phyloP scores from a whole-genome alignment of 2,329 filamentous ascomycete species.

The Colletotrichum somersetense region DNA sequence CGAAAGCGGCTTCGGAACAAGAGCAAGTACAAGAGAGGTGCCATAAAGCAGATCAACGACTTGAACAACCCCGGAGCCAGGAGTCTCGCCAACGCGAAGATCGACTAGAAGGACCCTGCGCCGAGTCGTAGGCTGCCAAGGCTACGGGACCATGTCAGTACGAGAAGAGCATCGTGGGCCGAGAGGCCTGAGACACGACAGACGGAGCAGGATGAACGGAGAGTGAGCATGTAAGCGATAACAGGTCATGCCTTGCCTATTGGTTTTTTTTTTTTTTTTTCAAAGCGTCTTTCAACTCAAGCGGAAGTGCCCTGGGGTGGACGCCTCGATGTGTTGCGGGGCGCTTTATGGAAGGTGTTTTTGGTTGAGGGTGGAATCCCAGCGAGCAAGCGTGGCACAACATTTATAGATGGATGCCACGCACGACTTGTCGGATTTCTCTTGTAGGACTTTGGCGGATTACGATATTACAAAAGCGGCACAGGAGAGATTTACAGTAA shows the following conservation, averaged over 20 bases:
- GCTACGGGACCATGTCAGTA: not conserved
- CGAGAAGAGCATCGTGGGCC: slow-evolving; percentile 10
- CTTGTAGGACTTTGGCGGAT: slow-evolving; percentile 1
- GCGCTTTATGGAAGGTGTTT: not conserved
- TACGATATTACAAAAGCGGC: slow-evolving; percentile 22
- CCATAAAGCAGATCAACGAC: slow-evolving; percentile 84
- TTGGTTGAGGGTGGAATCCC: not conserved
- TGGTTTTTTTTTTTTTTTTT: not conserved
- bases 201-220: not conserved
- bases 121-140: slow-evolving; percentile 32
- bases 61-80: slow-evolving; percentile 76
- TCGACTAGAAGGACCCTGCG: slow-evolving; percentile 67
- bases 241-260: not conserved
- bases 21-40: slow-evolving; percentile 80
- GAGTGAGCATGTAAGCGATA: slow-evolving; percentile 14
- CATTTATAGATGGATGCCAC: slow-evolving; percentile 14
- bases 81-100: slow-evolving; percentile 78
- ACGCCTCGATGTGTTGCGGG: not conserved
- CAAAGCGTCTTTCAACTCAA: not conserved
- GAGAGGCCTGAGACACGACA: not conserved
- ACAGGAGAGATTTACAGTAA: slow-evolving; percentile 13
- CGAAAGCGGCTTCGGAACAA: slow-evolving; percentile 90
- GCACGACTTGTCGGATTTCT: not conserved
- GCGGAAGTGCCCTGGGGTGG: not conserved
- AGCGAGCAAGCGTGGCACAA: slow-evolving; percentile 7